Conservation (phyloP, 106 monocot genomes). For the Apostasia shenzhenica region DNA sequence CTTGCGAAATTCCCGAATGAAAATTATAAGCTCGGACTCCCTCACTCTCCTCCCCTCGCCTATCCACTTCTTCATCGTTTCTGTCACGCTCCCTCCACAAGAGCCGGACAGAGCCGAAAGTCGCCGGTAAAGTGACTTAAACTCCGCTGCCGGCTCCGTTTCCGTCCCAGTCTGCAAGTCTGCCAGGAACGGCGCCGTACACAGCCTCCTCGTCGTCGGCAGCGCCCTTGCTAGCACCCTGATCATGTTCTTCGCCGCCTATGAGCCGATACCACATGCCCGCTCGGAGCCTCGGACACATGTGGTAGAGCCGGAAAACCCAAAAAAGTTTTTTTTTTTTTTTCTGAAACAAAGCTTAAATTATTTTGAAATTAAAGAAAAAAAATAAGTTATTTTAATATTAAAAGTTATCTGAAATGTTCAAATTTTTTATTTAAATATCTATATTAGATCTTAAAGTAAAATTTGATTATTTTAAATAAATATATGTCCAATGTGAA, state of each 20-base stretch:
- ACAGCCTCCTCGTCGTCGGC: conserved; percentile 14
- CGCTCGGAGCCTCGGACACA: too few species aligned
- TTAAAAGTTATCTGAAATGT: too few species aligned
- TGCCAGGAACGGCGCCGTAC: conserved; percentile 6
- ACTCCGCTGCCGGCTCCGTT: conserved; percentile 1
- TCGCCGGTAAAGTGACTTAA: conserved; percentile 29
- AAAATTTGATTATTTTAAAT: too few species aligned
- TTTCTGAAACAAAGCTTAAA: too few species aligned
- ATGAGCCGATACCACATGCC: too few species aligned
- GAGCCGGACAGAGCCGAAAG: conserved; percentile 26
- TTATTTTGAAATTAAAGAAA: too few species aligned
- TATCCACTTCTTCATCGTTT: conserved; percentile 33
- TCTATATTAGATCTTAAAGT: too few species aligned
- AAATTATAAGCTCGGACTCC: conserved; percentile 11
- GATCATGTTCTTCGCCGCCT: not conserved
- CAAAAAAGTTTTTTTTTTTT: too few species aligned
- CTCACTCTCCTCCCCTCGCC: conserved; percentile 26
- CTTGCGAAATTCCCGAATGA: conserved; percentile 39
- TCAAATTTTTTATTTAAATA: too few species aligned
- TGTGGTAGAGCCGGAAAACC: too few species aligned
- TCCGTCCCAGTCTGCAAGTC: not conserved
- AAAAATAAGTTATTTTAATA: too few species aligned
- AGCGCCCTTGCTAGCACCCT: not conserved
- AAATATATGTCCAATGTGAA: too few species aligned
- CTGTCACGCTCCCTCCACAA: conserved; percentile 35